phyloP scores from a whole-genome alignment of 2,329 filamentous ascomycete genomes.

The Dactylellina sp. region DNA sequence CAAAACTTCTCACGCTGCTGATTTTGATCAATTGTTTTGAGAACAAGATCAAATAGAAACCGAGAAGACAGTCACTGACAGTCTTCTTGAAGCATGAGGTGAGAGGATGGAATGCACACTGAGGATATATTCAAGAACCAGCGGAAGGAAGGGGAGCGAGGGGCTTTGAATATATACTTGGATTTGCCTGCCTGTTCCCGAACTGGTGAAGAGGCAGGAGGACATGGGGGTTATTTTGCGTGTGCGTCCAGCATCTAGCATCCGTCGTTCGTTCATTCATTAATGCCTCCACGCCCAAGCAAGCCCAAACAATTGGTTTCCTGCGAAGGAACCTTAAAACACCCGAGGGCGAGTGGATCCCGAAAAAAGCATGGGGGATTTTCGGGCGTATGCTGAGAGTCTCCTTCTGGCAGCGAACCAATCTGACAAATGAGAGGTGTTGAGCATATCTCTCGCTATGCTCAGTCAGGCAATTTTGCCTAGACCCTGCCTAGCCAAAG shows the following conservation, averaged over 20 bases:
- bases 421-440: constrained; percentile 56
- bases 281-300: constrained; percentile 54
- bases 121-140: constrained; percentile 21
- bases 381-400: constrained; percentile 33
- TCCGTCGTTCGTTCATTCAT: constrained; percentile 35
- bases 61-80: constrained; percentile 44
- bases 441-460: constrained; percentile 54
- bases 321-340: constrained; percentile 57
- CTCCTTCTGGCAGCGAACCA: constrained; percentile 19
- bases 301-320: constrained; percentile 44
- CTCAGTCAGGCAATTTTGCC: constrained; percentile 55
- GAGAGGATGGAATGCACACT: constrained; percentile 47
- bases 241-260: no score
- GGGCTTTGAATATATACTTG: constrained; percentile 51
- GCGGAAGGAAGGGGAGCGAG: constrained; percentile 34
- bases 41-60: constrained; percentile 15
- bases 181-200: constrained; percentile 14
- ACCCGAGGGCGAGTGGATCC: constrained; percentile 55
- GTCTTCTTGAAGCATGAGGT: constrained; percentile 47
- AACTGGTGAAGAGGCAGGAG: constrained; percentile 4
- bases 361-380: constrained; percentile 56
- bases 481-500: constrained; percentile 43
- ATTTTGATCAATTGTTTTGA: constrained; percentile 6
- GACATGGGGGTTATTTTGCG: constrained; percentile 43
- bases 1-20: constrained; percentile 47